Conservation (phyloP, 2,329 filamentous ascomycete genomes). For the Alternaria brassicae region DNA sequence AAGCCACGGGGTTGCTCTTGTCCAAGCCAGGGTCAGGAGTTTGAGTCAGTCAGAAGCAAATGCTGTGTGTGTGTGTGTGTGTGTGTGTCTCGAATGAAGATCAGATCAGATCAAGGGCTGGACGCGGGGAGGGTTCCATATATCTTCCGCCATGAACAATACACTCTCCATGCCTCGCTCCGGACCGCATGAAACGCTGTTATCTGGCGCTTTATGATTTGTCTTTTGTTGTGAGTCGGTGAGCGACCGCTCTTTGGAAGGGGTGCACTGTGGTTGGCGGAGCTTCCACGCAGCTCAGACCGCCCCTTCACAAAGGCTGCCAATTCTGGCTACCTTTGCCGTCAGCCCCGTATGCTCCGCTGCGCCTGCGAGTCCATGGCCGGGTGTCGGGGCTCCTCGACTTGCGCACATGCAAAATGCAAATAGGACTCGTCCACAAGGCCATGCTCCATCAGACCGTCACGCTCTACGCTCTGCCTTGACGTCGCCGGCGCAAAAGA, state of each 20-base stretch:
- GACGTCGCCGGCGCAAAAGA: slow-evolving; percentile 11
- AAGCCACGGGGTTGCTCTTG: slow-evolving; percentile 1
- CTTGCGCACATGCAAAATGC: slow-evolving; percentile 21
- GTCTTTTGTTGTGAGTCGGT: slow-evolving; percentile 38
- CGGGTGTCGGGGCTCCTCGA: slow-evolving; percentile 31
- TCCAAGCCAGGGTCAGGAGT: slow-evolving; percentile 38
- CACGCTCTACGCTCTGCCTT: slow-evolving; percentile 16
- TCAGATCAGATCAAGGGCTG: slow-evolving; percentile 43
- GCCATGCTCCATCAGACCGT: slow-evolving; percentile 26
- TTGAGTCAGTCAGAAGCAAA: slow-evolving; percentile 48
- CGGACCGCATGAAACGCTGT: slow-evolving; percentile 36
- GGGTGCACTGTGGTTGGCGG: slow-evolving; percentile 31
- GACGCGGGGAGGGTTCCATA: slow-evolving; percentile 42
- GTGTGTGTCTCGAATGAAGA: slow-evolving; percentile 40
- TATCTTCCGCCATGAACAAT: slow-evolving; percentile 36
- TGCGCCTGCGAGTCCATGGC: slow-evolving; percentile 33
- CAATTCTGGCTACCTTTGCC: slow-evolving; percentile 29
- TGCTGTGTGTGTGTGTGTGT: slow-evolving; percentile 28
- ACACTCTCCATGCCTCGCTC: slow-evolving; percentile 31
- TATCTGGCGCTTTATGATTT: slow-evolving; percentile 36
- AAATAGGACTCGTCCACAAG: slow-evolving; percentile 38
- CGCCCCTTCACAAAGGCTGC: slow-evolving; percentile 28
- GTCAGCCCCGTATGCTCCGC: slow-evolving; percentile 31
- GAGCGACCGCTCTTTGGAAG: slow-evolving; percentile 41
- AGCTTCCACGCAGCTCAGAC: slow-evolving; percentile 13